Evolutionary conservation across 345 rosid genomes (phyloP), one percentile per base, ranked within the genome.

Genomic region (Euphorbia pulcherrima): DNA sequence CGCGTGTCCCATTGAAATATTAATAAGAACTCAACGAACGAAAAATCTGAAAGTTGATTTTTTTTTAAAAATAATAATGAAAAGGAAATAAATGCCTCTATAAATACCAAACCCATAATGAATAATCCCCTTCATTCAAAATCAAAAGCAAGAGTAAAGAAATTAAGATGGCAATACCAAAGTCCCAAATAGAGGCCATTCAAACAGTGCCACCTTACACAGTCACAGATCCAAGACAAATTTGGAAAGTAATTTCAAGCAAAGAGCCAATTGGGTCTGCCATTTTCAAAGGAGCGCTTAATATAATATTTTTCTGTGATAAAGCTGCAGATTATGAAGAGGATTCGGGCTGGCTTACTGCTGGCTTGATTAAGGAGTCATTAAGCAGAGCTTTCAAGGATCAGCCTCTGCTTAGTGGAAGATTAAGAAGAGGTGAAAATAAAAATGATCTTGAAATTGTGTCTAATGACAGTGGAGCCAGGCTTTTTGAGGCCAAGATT

Each of bases 331-430:
- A 78, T 56, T 55, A 39, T 10, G 47, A 41, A 16, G 10, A 72
- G 23, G 87, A 76, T 62, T 85, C 88, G 8, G 93, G 90, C 1
- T 83, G 92, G 92, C 23, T 70, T 11, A 76, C 69, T 6, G 87
- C 96, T 1, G 90, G 97, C 10, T 88, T 88, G 90, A 81, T 88
- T 4, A 92, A 78, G 81, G 96, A 87, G 71, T 88, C 98, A 2
- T 79, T 92, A 8, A 83, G 81, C 4, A 80, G 73, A 66, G 92
- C 82, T 13, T 67, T 90, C 62, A 33, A 47, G 18, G 88, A 87
- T 77, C 81, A 82, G 62, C 90, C 98, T 1, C n/a, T 87, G 77
- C 74, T 86, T 9, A n/a, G n/a, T n/a, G n/a, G n/a, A n/a, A n/a
- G n/a, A n/a, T n/a, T n/a, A n/a, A n/a, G n/a, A n/a, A n/a, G n/a